Evolutionary conservation across 192 early-diverging fungal species (phyloP), one percentile per base, ranked within the genome.

Genomic region (Phlyctochytrium arcticum): DNA sequence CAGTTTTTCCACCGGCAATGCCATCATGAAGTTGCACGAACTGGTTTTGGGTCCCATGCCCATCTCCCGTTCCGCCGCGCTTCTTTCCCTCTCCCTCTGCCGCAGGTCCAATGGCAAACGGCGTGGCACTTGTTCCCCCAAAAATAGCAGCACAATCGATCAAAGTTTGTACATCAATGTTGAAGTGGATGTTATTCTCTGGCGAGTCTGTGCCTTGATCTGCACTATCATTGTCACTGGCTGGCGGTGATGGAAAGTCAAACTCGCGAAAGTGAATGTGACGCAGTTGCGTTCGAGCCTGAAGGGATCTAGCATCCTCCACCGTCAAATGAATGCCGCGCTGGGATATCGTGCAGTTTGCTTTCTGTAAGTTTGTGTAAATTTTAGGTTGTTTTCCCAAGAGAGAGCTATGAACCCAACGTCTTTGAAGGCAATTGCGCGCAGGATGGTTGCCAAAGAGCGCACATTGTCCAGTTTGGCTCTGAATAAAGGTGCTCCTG

Each of bases 371-470:
- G 8, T 12, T 44, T 44, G 21, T 44, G 39, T n/a, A 44, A 44
- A 44, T 1, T 12, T 44, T n/a, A 44, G 12, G 39, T 44, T 2
- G 1, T 44, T 19, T 19, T 44, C 39, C 21, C 21, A 26, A 53
- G 12, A 1, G 50, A 2, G 27, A n/a, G 12, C 27, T 12, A 57
- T 0, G 55, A n/a, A 17, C 9, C 30, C 37, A 8, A 36, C 35
- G 6, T 48, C 62, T 42, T 65, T 73, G 51, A 57, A 64, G 36
- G 65, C 37, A 42, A 84, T 70, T 37, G 79, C 76, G 33, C 69
- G 65, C 31, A 81, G 74, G 73, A 81, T 72, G 48, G 79, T 75
- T 21, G 78, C 80, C n/a, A 84, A 57, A 0, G 79, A 48, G 15
- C 60, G 39, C 19, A 61, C 60, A 21, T 61, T 36, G 0, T 61